Evolutionary conservation across 2,329 filamentous ascomycete species (phyloP).

Genomic region (Fonsecaea monophora): DNA sequence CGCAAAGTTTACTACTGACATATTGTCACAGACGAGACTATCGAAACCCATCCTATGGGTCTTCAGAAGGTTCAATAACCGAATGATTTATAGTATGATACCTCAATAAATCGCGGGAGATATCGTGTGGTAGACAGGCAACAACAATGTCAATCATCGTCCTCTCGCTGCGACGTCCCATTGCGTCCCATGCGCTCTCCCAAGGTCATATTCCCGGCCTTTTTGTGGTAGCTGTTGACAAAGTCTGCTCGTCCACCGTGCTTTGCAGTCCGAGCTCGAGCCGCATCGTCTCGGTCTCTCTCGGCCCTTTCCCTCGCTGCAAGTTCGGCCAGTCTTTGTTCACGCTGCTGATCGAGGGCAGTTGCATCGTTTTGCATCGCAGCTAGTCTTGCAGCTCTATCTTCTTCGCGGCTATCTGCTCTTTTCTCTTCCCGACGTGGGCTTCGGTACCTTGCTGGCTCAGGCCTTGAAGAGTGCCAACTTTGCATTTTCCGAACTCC

Average conservation of each 20-base stretch:
- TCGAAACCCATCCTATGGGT: neutral
- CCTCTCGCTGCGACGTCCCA: slow-evolving; percentile 29
- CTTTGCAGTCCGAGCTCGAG: slow-evolving; percentile 64
- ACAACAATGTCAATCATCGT: slow-evolving; percentile 25
- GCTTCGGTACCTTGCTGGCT: slow-evolving; percentile 40
- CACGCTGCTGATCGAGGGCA: slow-evolving; percentile 73
- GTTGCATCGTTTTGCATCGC: slow-evolving; percentile 76
- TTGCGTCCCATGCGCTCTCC: slow-evolving; percentile 51
- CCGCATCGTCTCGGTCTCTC: slow-evolving; percentile 70
- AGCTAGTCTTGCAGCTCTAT: slow-evolving; percentile 70
- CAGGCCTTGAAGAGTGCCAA: slow-evolving; percentile 39
- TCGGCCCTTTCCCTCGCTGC: slow-evolving; percentile 69
- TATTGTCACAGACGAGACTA: neutral
- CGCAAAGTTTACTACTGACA: too few relatives aligned
- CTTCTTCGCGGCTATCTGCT: slow-evolving; percentile 53
- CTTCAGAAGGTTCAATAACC: neutral
- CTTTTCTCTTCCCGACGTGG: slow-evolving; percentile 23
- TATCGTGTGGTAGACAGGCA: neutral
- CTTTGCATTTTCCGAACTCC: slow-evolving; percentile 44
- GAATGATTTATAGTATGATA: neutral
- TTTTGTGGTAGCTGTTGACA: slow-evolving; percentile 67
- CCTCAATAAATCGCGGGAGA: neutral
- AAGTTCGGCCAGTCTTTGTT: slow-evolving; percentile 70
- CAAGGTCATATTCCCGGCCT: slow-evolving; percentile 55
- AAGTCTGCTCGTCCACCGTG: slow-evolving; percentile 71